Evolutionary conservation across 1,139 yeast genomes (phyloP).

Genomic region (Hanseniaspora gamundiae): DNA sequence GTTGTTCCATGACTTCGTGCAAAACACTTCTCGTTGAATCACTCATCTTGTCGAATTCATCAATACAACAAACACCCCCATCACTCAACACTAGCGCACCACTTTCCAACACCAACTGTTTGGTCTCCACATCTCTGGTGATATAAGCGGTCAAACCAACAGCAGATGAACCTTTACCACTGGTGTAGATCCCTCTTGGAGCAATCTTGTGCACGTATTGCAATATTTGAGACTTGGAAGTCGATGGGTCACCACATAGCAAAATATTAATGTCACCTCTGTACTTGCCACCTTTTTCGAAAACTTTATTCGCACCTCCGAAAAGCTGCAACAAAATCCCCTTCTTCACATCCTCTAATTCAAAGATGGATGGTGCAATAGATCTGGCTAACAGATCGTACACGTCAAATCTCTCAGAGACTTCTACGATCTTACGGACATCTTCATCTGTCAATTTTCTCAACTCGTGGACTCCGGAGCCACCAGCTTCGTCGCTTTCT

Average conservation of each 20-base stretch:
- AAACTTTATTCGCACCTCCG: conserved; percentile 89
- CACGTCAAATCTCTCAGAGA: conserved; percentile 59
- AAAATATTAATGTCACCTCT: conserved; percentile 90
- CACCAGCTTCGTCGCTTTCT: conserved; percentile 26
- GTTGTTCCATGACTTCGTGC: conserved; percentile 99
- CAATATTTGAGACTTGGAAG: conserved; percentile 86
- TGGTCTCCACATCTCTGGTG: conserved; percentile 87
- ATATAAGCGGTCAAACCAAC: conserved; percentile 97
- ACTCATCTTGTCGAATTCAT: conserved; percentile 95
- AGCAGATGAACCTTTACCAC: conserved; percentile 98
- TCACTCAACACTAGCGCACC: conserved; percentile 96
- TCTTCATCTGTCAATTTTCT: conserved; percentile 62
- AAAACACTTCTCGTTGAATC: conserved; percentile 89
- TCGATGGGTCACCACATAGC: conserved; percentile 96
- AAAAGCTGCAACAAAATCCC: conserved; percentile 85
- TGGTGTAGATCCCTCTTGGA: conserved; percentile 94
- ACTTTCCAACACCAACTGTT: conserved; percentile 82
- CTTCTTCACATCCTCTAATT: conserved; percentile 91
- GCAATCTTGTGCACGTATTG: conserved; percentile 95
- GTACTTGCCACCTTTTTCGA: conserved; percentile 83
- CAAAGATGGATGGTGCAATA: conserved; percentile 90
- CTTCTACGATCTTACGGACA: conserved; percentile 45
- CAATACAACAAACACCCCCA: conserved; percentile 98
- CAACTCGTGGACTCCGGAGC: conserved; percentile 57
- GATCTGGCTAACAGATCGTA: conserved; percentile 87